Base-by-base conservation (phyloP, 306 rosid genomes). In the Prinsepia uniflora region DNA sequence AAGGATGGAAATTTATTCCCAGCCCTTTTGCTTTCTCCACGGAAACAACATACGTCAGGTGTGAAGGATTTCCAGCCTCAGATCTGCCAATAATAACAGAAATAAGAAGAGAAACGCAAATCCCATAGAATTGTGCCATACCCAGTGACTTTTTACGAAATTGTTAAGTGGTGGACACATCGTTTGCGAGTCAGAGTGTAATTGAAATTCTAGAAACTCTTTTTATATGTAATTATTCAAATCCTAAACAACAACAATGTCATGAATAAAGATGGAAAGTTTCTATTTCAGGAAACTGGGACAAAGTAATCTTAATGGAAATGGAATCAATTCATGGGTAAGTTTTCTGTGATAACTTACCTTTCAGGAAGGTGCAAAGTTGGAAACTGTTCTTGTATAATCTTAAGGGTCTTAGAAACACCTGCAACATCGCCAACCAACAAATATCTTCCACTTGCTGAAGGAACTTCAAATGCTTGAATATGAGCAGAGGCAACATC, bases 401-500 rank as follows among this genome's bases (percentile, higher is more conserved):
- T 62, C 24, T 45, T 12, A n/a, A 53, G 15, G 18, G 13, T 2
- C 10, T 70, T 22, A 0, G 59, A 52, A 63, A 19, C 18, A 10
- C 53, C 8, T 11, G 17, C 39, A 39, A 49, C 20, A 18, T 68
- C n/a, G 10, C 36, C 46, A 36, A 50, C 73, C 68, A 78, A 47
- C 34, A 77, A 72, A 50, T 66, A 67, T 44, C 81, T 72, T 59
- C 81, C 81, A 72, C 49, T 66, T 9, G 81, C 81, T 41, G 73
- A 72, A 18, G 63, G 49, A 68, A 39, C 13, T 61, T 62, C 80
- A 63, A 70, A 76, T 15, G 57, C 80, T 34, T 10, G 70, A 43
- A 78, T 53, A 67, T 73, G 82, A 5, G 78, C 82, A 56, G 30
- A 20, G 9, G 65, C 74, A 30, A 67, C 74, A 61, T 72, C 82